Conservation (phyloP, 345 rosid genomes). For the Triadica sebifera region DNA sequence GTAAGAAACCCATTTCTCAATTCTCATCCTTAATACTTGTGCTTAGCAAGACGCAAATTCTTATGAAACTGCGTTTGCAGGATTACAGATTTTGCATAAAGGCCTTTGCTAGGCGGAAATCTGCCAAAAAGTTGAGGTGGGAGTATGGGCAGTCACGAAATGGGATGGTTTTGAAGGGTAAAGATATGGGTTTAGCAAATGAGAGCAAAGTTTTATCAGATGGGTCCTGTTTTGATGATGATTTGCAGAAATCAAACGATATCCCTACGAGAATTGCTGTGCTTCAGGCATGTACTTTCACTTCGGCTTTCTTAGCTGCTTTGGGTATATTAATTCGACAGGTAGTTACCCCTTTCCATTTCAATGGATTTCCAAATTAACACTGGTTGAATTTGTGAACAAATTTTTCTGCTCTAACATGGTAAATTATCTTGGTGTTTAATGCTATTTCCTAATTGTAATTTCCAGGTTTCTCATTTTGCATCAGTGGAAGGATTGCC, state of each 20-base stretch:
- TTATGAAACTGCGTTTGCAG: conserved; percentile 19
- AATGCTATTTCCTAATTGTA: conserved; percentile 13
- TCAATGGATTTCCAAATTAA: not conserved
- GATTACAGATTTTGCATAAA: conserved; percentile 22
- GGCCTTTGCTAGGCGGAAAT: conserved; percentile 45
- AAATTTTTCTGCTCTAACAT: not conserved
- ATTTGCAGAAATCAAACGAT: conserved; percentile 19
- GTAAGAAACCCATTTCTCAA: conserved; percentile 29
- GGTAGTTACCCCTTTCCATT: conserved; percentile 31
- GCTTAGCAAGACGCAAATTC: not conserved
- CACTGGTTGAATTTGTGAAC: too few species aligned
- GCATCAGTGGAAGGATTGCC: conserved; percentile 72
- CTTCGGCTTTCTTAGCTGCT: conserved; percentile 72
- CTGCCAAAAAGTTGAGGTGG: conserved; percentile 44
- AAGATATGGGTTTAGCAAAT: conserved; percentile 14
- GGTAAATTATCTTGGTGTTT: not conserved
- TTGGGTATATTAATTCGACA: conserved; percentile 62
- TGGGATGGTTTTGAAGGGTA: conserved; percentile 17
- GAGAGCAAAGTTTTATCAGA: conserved; percentile 29
- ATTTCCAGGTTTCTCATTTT: conserved; percentile 69
- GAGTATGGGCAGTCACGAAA: conserved; percentile 22
- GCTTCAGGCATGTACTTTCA: conserved; percentile 69
- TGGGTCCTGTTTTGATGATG: conserved; percentile 26
- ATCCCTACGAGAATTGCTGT: conserved; percentile 62
- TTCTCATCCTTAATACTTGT: not conserved